Evolutionary conservation across 257 asterid genomes (phyloP).

Genomic region (Orobanche coerulescens): DNA sequence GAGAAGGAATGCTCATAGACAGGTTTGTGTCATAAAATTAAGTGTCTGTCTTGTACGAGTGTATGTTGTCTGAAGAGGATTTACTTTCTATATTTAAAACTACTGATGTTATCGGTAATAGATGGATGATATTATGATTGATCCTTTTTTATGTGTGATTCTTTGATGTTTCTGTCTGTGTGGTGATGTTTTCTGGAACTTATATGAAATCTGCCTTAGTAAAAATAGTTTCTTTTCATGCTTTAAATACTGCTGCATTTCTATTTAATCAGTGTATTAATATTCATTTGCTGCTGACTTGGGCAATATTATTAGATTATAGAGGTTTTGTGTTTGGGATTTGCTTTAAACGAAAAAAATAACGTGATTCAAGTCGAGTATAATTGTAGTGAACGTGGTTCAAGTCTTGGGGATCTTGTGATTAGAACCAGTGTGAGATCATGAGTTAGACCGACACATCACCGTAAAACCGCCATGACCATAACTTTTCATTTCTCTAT

Average conservation of each 20-base stretch:
- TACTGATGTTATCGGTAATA: conserved; percentile 36
- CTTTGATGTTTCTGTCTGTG: not conserved
- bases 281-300: not conserved
- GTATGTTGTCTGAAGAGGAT: conserved; percentile 35
- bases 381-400: no score
- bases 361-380: no score
- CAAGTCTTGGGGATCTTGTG: no score
- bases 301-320: no score
- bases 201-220: conserved; percentile 1
- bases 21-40: conserved; percentile 16
- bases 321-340: no score
- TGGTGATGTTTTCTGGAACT: conserved; percentile 16
- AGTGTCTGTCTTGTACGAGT: conserved; percentile 28
- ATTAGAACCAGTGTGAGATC: no score
- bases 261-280: no score
- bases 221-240: not conserved
- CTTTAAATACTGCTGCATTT: not conserved
- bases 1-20: conserved; percentile 29
- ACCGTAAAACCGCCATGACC: no score
- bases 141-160: conserved; percentile 14
- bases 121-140: conserved; percentile 30
- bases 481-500: not conserved
- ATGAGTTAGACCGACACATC: no score
- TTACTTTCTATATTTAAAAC: conserved; percentile 34
- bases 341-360: no score